Conservation (phyloP, 2,329 filamentous ascomycete genomes). For the Fusarium globosum region DNA sequence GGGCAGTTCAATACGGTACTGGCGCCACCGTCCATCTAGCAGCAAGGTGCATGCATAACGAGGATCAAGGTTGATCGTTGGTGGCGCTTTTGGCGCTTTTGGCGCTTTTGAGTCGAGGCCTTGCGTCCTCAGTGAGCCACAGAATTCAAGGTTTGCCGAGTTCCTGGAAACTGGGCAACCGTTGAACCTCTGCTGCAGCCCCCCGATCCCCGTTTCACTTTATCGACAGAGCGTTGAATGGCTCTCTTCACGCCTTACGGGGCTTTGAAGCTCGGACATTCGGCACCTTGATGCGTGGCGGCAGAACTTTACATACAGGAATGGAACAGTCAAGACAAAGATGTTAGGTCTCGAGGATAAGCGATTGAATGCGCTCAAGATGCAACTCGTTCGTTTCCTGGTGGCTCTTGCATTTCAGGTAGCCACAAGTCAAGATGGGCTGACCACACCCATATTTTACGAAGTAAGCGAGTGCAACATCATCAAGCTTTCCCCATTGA, state of each 20-base stretch:
- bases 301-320: constrained; percentile 22
- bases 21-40: constrained; percentile 9
- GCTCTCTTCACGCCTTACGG: constrained; percentile 3
- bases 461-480: constrained; percentile 18
- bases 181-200: constrained; percentile 23
- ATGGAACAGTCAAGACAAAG: not conserved
- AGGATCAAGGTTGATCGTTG: constrained; percentile 25
- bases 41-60: constrained; percentile 14
- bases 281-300: not conserved
- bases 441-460: constrained; percentile 19
- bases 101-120: constrained; percentile 21
- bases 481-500: constrained; percentile 15
- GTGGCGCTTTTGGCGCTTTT: constrained; percentile 30
- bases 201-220: constrained; percentile 1
- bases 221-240: constrained; percentile 2
- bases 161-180: constrained; percentile 18
- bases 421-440: constrained; percentile 17
- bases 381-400: not conserved
- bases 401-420: constrained; percentile 30
- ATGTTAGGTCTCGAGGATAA: not conserved
- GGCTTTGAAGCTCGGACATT: constrained; percentile 5
- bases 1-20: constrained; percentile 5
- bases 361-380: not conserved
- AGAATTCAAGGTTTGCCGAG: constrained; percentile 21
- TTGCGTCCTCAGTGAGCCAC: constrained; percentile 6